These are phyloP conservation scores for Deakozyma indianensis DNA, from an alignment of 805 yeast species.

Conservation along the genomic window DNA sequence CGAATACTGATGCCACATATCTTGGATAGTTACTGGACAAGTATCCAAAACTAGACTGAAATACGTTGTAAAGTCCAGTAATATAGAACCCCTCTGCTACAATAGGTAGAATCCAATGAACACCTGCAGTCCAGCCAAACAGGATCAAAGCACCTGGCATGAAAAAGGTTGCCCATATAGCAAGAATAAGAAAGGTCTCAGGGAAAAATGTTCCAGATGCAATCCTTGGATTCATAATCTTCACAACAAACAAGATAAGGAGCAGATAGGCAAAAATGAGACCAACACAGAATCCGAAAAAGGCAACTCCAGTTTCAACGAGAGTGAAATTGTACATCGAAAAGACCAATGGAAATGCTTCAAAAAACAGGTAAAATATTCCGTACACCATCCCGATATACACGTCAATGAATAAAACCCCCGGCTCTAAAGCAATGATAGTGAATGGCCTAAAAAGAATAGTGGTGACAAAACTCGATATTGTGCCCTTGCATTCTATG, in stretches of 20 bases:
- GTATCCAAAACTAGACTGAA: not conserved
- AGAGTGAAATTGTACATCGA: slow-evolving; percentile 32
- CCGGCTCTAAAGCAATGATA: slow-evolving; percentile 39
- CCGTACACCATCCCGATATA: slow-evolving; percentile 41
- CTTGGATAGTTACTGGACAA: not conserved
- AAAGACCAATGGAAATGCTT: slow-evolving; percentile 47
- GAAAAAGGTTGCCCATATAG: slow-evolving; percentile 38
- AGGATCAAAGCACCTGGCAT: slow-evolving; percentile 43
- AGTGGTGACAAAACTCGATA: slow-evolving; percentile 6
- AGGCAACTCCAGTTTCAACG: slow-evolving; percentile 34
- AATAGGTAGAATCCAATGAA: slow-evolving; percentile 41
- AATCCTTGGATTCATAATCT: not conserved
- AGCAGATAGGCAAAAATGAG: slow-evolving; percentile 22
- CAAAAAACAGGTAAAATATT: slow-evolving; percentile 40
- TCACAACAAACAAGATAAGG: slow-evolving; percentile 2
- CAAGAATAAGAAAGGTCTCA: slow-evolving; percentile 43
- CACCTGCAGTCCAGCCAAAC: slow-evolving; percentile 44
- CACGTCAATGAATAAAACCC: slow-evolving; percentile 36
- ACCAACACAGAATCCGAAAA: slow-evolving; percentile 34
- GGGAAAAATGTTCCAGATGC: slow-evolving; percentile 20
- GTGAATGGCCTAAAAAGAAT: slow-evolving; percentile 26
- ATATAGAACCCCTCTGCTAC: slow-evolving; percentile 32
- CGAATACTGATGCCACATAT: slow-evolving; percentile 65
- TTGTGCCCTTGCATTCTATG: not conserved
- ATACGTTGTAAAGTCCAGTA: not conserved